A percentile compares a stretch with the other conserved stretches of the same genome.
These are phyloP conservation scores for Rhodotorula sp. DNA, from an alignment of 1,284 basidiomycete genomes.

Conservation along the genomic window DNA sequence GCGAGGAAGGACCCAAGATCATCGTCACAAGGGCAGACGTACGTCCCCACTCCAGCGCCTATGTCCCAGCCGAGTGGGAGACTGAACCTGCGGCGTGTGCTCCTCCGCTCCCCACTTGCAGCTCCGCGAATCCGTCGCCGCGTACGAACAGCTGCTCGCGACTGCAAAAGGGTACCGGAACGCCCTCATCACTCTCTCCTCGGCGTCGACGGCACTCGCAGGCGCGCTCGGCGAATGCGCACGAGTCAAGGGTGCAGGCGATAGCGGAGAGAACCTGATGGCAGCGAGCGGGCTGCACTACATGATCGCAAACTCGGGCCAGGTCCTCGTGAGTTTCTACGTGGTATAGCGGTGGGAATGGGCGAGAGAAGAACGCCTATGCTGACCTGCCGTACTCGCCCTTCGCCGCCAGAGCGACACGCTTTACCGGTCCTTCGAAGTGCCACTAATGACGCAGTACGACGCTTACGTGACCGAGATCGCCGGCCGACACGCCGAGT, in stretches of 20 bases:
- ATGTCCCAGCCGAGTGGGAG: too few species aligned
- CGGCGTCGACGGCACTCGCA: constrained; percentile 36
- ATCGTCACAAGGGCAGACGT: constrained; percentile 37
- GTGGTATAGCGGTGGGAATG: neutral
- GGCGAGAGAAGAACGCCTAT: neutral
- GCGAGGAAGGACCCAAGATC: constrained; percentile 19
- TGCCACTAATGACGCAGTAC: constrained; percentile 41
- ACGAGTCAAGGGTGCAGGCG: constrained; percentile 43
- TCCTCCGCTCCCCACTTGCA: neutral
- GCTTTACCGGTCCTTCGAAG: constrained; percentile 43
- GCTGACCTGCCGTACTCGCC: neutral
- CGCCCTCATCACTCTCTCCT: constrained; percentile 38
- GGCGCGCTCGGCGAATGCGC: constrained; percentile 40
- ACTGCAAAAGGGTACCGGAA: constrained; percentile 41
- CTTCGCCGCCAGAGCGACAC: constrained; percentile 39
- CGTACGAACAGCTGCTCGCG: constrained; percentile 36
- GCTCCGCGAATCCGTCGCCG: constrained; percentile 38
- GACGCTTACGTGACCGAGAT: constrained; percentile 39
- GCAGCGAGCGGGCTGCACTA: constrained; percentile 44
- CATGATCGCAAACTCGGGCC: constrained; percentile 40
- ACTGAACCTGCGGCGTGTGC: too few species aligned
- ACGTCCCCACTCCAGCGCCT: neutral
- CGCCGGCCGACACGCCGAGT: constrained; percentile 39
- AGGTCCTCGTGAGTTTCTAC: constrained; percentile 36
- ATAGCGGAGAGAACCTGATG: constrained; percentile 39